phyloP scores from a whole-genome alignment of 2,329 filamentous ascomycete genomes.

The Anthostomella pinea region DNA sequence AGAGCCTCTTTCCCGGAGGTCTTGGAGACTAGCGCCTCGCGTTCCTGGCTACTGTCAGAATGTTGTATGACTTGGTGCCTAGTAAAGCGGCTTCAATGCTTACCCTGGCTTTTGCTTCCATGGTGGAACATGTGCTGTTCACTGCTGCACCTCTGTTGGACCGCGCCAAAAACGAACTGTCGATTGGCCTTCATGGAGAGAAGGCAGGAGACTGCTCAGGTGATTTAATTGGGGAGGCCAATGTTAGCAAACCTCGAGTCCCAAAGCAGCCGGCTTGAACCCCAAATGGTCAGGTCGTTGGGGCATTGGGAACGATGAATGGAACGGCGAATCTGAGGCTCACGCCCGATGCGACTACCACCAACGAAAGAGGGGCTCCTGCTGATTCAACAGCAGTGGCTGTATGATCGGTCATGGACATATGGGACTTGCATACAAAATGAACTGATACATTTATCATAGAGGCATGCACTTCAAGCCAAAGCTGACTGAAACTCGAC shows the following conservation, averaged over 20 bases:
- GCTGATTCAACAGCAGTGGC: no score
- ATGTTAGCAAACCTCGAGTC: not conserved
- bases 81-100: no score
- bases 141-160: not conserved
- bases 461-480: no score
- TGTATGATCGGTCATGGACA: no score
- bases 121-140: constrained; percentile 12
- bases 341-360: no score
- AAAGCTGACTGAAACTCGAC: no score
- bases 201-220: not conserved
- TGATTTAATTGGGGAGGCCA: no score
- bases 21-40: constrained; percentile 42
- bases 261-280: constrained; percentile 8
- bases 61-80: not conserved
- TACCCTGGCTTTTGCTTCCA: constrained; percentile 49
- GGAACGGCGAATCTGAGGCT: no score
- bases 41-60: constrained; percentile 40
- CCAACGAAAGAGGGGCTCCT: no score
- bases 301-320: constrained; percentile 4
- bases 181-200: not conserved
- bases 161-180: constrained; percentile 1
- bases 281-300: not conserved
- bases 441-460: no score
- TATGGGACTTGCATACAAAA: no score
- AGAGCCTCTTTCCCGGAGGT: constrained; percentile 64